Conservation (phyloP, 1,139 yeast species). For the Protomyces pachydermus region DNA sequence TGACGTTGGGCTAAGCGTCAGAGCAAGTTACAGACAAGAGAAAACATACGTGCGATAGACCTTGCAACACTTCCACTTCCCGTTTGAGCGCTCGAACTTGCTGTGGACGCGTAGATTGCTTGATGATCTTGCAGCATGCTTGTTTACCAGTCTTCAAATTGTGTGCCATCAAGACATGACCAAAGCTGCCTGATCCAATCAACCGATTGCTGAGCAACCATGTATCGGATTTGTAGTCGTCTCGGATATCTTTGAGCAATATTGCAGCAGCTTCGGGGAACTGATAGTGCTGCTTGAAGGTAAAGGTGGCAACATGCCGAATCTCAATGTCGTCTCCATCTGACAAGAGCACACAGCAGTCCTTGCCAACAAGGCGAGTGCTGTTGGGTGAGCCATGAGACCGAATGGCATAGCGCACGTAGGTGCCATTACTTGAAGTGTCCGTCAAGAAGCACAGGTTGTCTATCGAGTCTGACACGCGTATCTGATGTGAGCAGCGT, state of each 20-base stretch:
- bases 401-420: not conserved
- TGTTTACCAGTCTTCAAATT: slow-evolving; percentile 32
- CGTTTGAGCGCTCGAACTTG: slow-evolving; percentile 29
- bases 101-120: slow-evolving; percentile 25
- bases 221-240: slow-evolving; percentile 31
- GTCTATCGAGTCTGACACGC: slow-evolving; percentile 44
- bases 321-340: slow-evolving; percentile 47
- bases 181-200: slow-evolving; percentile 61
- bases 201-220: slow-evolving; percentile 48
- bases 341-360: slow-evolving; percentile 42
- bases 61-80: slow-evolving; percentile 34
- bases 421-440: slow-evolving; percentile 45
- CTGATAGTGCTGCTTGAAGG: slow-evolving; percentile 33
- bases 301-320: slow-evolving; percentile 39
- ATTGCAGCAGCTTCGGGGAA: slow-evolving; percentile 7
- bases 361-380: slow-evolving; percentile 37
- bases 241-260: slow-evolving; percentile 16
- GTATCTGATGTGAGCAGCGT: slow-evolving; percentile 1
- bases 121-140: slow-evolving; percentile 36
- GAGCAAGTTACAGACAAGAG: not conserved
- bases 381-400: not conserved
- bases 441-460: slow-evolving; percentile 55
- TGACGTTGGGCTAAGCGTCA: slow-evolving; percentile 34
- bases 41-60: slow-evolving; percentile 33
- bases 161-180: slow-evolving; percentile 44